Conservation (phyloP, 768 basidiomycete genomes). For the Tulasnella sp. region DNA sequence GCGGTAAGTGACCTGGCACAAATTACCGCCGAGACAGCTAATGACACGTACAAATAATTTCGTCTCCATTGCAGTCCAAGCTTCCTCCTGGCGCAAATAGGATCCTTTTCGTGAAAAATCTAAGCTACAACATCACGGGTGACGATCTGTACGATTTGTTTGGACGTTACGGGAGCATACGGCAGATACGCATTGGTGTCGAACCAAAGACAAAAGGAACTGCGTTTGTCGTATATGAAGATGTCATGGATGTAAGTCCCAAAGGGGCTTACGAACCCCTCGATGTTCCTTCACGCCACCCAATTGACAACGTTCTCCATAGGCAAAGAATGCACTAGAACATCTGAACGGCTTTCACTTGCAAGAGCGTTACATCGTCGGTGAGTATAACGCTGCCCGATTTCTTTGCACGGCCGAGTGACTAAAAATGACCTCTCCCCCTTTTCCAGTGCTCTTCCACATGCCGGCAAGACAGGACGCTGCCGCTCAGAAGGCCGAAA, state of each 20-base stretch:
- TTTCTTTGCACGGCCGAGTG: background rate
- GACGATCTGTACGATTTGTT: conserved; percentile 96
- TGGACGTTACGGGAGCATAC: conserved; percentile 92
- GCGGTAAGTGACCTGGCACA: background rate
- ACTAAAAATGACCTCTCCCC: background rate
- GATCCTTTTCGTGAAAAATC: conserved; percentile 87
- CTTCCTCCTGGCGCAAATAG: conserved; percentile 89
- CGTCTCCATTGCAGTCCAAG: conserved; percentile 47
- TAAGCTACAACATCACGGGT: conserved; percentile 87
- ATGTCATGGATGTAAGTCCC: conserved; percentile 77
- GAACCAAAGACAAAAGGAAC: conserved; percentile 91
- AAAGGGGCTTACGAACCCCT: conserved; percentile 27
- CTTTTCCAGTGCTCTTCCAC: conserved; percentile 69
- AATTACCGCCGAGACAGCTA: background rate
- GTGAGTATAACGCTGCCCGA: conserved; percentile 28
- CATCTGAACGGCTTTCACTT: conserved; percentile 97
- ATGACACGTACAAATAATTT: background rate
- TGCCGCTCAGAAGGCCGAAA: conserved; percentile 84
- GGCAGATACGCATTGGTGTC: conserved; percentile 90
- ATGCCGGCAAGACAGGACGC: conserved; percentile 97
- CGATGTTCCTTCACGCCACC: background rate
- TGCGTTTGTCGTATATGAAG: conserved; percentile 93
- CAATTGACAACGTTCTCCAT: conserved; percentile 10
- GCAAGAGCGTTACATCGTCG: conserved; percentile 94
- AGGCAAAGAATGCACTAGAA: conserved; percentile 96